Base-by-base conservation (phyloP, 2,329 filamentous ascomycete genomes). In the Verticillium dahliae region DNA sequence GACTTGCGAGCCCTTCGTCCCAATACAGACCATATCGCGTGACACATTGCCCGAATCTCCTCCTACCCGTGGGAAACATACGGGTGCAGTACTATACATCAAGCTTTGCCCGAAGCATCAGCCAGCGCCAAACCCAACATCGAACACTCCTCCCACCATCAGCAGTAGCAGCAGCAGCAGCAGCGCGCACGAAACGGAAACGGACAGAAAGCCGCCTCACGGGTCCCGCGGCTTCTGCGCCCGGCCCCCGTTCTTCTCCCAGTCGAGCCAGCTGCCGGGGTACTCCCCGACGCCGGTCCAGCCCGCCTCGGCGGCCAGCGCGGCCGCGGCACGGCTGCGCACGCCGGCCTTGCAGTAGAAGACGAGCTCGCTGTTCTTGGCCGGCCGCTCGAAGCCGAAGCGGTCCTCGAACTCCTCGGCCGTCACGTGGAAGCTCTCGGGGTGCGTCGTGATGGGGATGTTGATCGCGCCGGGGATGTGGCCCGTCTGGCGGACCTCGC, bases 261-360 rank as follows among this genome's bases (percentile, higher is more conserved):
- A 98, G 72, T 98, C 94, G 66, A 90, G 57, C 89, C 88, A 93
- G 71, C 87, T 90, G 1, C 90, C 90, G 2, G 81, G 78, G 70
- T 91, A 94, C 76, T 92, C 90, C 22, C 85, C 85, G 0, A 90
- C 85, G 7, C 82, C 84, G 57, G 77, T 75, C 82, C 90, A 98
- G 10, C 94, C 94, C 2, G 87, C 89, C 71, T 90, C 83, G 68
- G 81, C 80, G 35, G 95, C 95, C 73, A 97, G 75, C 66, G 84
- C 81, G 6, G 92, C 92, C 6, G 93, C 93, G 0, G 90, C 85
- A 56, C 82, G 80, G 68, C 91, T 92, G 71, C 95, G 82, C 65
- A 98, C 91, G 2, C 95, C 95, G 0, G 93, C 88, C 78, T 92
- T 96, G 78, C 95, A 99, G 75, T 97, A 98, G 70, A 98, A 95